These are phyloP conservation scores for Podosphaera fusca DNA, from an alignment of 2,329 filamentous ascomycete genomes.

Conservation along the genomic window DNA sequence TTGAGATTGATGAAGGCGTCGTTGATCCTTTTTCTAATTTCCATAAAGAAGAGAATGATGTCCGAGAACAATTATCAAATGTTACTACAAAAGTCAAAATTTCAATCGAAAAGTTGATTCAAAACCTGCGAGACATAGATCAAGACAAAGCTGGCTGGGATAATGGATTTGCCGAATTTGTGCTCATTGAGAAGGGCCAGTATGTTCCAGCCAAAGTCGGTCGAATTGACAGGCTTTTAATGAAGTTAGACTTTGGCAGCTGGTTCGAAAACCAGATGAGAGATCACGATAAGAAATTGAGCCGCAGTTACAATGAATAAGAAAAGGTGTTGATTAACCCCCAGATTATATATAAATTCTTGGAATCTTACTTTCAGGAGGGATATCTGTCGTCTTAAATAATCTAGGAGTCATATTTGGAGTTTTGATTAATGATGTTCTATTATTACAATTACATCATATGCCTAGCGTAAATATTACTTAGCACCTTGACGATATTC, in stretches of 20 bases:
- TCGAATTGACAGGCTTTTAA: conserved; percentile 62
- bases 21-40: conserved; percentile 53
- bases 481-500: too few relatives aligned
- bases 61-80: conserved; percentile 37
- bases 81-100: conserved; percentile 41
- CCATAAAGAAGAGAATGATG: conserved; percentile 45
- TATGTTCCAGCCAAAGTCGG: conserved; percentile 54
- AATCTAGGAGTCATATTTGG: too few relatives aligned
- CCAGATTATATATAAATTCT: too few relatives aligned
- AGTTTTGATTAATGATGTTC: too few relatives aligned
- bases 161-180: conserved; percentile 16
- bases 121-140: conserved; percentile 33
- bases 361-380: too few relatives aligned
- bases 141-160: conserved; percentile 14
- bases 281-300: conserved; percentile 4
- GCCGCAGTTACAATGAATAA: conserved; percentile 8
- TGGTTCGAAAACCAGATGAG: conserved; percentile 14
- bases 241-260: conserved; percentile 51
- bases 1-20: conserved; percentile 63
- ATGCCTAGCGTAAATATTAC: too few relatives aligned
- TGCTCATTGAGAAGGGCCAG: conserved; percentile 21
- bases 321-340: not conserved
- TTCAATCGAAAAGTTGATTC: conserved; percentile 38
- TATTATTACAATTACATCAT: too few relatives aligned
- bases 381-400: too few relatives aligned